Evolutionary conservation across 208 protist genomes (phyloP), one percentile per base, ranked within the genome.

Genomic region (Phytomonas sp.): DNA sequence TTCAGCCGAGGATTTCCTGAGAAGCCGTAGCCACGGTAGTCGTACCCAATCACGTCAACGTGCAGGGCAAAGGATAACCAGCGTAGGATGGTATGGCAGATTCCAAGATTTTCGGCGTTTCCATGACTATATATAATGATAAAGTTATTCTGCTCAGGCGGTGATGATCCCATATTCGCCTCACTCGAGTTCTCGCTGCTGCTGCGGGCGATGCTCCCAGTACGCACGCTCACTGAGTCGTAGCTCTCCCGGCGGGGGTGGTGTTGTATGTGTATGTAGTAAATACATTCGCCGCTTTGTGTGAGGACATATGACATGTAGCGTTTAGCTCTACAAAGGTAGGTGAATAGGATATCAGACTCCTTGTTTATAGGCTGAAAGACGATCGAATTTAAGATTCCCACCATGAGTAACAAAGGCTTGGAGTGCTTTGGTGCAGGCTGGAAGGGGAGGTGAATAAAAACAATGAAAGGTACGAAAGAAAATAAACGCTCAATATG

Each of bases 11-110:
- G 60, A 32, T 32, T 5, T 26, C 30, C 33, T 1, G 88, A 94
- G 67, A 87, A 77, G 29, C 88, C 88, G 72, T 91, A 93, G 17
- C 88, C 88, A 61, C 85, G 84, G 76, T 94, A 94, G 77, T 94
- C 88, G 70, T 89, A 94, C 28, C 56, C 80, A 23, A 94, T 60
- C 29, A 93, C 78, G 26, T 76, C 68, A 0, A 84, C 37, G 0
- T 69, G 63, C 17, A 91, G 67, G 0, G 60, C 60, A 37, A 68
- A 23, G 4, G 68, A 61, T n/a, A 91, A 36, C 36, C 64, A 79
- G 51, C 65, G 23, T 7, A 85, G 68, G 31, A 77, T 68, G 28
- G 64, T 34, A 59, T 78, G 77, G 65, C 78, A 81, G 32, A 51
- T 68, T 30, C 81, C 78, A 28, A 94, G 69, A 60, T 91, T 77